Conservation (phyloP, 2,329 filamentous ascomycete species). For the Trichoderma harzianum region DNA sequence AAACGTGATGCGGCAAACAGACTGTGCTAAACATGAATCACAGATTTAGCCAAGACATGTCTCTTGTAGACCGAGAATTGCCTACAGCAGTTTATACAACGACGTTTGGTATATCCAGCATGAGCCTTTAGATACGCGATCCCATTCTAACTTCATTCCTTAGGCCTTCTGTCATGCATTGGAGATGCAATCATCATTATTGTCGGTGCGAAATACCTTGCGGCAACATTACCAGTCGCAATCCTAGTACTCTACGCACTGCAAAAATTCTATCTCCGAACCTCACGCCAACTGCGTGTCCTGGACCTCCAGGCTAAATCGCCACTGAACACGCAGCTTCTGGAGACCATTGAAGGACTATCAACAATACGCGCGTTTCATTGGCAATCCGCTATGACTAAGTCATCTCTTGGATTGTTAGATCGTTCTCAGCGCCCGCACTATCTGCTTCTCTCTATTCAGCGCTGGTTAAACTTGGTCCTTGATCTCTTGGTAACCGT, state of each 20-base stretch:
- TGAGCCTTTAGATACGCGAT: background rate
- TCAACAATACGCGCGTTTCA: conserved; percentile 48
- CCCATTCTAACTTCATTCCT: background rate
- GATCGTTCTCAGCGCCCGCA: conserved; percentile 49
- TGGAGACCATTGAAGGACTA: conserved; percentile 46
- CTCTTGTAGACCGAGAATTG: conserved; percentile 36
- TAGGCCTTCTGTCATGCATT: background rate
- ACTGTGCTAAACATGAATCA: background rate
- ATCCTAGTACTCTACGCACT: conserved; percentile 25
- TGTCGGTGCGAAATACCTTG: conserved; percentile 40
- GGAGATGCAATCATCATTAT: background rate
- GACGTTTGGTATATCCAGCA: conserved; percentile 38
- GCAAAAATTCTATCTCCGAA: conserved; percentile 32
- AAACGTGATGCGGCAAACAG: background rate
- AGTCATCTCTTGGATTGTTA: conserved; percentile 40
- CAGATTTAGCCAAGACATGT: conserved; percentile 40
- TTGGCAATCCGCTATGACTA: conserved; percentile 41
- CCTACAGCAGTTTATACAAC: conserved; percentile 31
- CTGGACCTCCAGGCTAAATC: conserved; percentile 37
- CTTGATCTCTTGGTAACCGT: conserved; percentile 40
- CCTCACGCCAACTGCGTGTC: conserved; percentile 37
- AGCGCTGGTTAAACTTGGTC: conserved; percentile 50
- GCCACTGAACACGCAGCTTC: conserved; percentile 36
- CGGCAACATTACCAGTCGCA: conserved; percentile 42
- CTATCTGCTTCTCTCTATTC: conserved; percentile 49